Evolutionary conservation across 202 grass and related monocot species (phyloP).

Genomic region (Panicum virgatum): DNA sequence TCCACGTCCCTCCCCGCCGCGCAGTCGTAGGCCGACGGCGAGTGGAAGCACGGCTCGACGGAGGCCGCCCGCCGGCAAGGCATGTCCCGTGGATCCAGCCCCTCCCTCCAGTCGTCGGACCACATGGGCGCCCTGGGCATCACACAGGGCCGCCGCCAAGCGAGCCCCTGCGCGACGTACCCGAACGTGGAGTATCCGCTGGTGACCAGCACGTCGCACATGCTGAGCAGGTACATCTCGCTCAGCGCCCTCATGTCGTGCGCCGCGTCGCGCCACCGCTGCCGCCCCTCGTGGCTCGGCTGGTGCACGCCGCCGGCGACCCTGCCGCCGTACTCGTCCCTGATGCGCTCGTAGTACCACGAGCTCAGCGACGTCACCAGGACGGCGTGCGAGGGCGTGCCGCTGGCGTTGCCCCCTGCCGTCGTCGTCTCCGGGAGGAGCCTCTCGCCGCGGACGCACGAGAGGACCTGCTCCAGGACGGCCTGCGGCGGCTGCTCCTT

Average conservation of each 20-base stretch:
- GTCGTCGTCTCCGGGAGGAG: slow-evolving; percentile 31
- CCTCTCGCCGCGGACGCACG: slow-evolving; percentile 51
- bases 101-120: background rate
- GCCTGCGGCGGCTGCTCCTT: slow-evolving; percentile 11
- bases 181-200: slow-evolving; percentile 81
- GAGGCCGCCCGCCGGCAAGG: slow-evolving; percentile 53
- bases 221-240: slow-evolving; percentile 78
- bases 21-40: slow-evolving; percentile 65
- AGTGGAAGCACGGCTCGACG: slow-evolving; percentile 76
- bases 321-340: slow-evolving; percentile 56
- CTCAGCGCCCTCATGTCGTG: slow-evolving; percentile 73
- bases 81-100: background rate
- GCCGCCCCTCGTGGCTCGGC: slow-evolving; percentile 76
- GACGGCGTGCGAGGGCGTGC: slow-evolving; percentile 19
- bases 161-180: slow-evolving; percentile 73
- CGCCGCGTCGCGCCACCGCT: slow-evolving; percentile 53
- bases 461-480: slow-evolving; percentile 59
- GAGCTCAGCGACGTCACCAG: slow-evolving; percentile 68
- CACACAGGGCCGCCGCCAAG: slow-evolving; percentile 60
- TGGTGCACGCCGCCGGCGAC: slow-evolving; percentile 52
- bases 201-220: slow-evolving; percentile 66
- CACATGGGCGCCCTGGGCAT: slow-evolving; percentile 46
- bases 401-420: background rate
- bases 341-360: slow-evolving; percentile 58
- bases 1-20: slow-evolving; percentile 39